Percentiles rank a stretch among this genome's conserved stretches.
phyloP scores from a whole-genome alignment of 345 rosid species.

The Hevea brasiliensis region DNA sequence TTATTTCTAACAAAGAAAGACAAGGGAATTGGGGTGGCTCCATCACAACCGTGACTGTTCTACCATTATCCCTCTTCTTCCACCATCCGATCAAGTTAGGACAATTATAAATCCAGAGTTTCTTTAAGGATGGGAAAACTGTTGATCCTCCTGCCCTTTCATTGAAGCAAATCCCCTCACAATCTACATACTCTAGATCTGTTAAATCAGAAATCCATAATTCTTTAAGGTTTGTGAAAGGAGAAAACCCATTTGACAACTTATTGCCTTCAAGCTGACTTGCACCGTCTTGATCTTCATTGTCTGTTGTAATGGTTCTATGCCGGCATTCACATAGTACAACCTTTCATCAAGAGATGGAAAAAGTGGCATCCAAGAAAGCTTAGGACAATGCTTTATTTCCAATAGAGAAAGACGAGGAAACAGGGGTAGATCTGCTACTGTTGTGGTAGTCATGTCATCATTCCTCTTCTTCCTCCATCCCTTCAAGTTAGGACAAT shows the following conservation, averaged over 20 bases:
- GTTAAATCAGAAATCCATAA: not conserved
- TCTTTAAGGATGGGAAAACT: not conserved
- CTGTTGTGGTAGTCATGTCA: too few species aligned
- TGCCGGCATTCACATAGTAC: not conserved
- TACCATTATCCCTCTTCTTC: not conserved
- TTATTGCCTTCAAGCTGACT: too few species aligned
- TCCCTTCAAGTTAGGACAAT: too few species aligned
- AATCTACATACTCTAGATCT: not conserved
- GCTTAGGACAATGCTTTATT: too few species aligned
- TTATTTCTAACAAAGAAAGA: not conserved
- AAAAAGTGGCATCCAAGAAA: not conserved
- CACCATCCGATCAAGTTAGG: not conserved
- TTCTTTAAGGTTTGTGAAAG: not conserved
- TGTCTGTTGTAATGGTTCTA: not conserved
- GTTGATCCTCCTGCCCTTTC: not conserved
- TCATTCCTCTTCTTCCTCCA: too few species aligned
- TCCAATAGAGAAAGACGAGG: not conserved
- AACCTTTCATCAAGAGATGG: conserved; percentile 12
- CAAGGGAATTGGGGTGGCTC: not conserved
- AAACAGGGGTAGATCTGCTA: not conserved
- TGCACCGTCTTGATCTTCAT: not conserved
- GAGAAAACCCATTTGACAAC: not conserved
- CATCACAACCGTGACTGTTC: not conserved
- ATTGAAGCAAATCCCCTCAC: not conserved
- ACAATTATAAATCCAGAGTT: not conserved